Conservation (phyloP, 1,284 basidiomycete genomes). For the Trametes pubescens region DNA sequence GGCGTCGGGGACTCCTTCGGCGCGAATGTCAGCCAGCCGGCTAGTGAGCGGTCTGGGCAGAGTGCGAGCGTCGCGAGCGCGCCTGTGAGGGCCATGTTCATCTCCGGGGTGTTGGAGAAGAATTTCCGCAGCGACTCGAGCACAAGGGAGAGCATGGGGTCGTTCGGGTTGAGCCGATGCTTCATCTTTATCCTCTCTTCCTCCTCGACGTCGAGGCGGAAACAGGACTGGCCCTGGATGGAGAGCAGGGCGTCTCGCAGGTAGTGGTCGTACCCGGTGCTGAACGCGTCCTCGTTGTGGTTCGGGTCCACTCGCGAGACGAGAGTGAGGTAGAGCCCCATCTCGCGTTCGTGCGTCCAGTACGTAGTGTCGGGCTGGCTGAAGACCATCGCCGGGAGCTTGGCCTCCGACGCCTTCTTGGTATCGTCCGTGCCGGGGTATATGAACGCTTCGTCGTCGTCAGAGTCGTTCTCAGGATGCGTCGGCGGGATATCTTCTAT, state of each 20-base stretch:
- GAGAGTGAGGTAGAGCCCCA: constrained; percentile 82
- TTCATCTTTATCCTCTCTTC: constrained; percentile 57
- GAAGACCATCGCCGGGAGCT: constrained; percentile 47
- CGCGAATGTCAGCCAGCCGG: constrained; percentile 87
- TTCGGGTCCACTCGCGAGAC: constrained; percentile 83
- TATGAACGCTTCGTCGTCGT: constrained; percentile 71
- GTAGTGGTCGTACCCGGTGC: constrained; percentile 88
- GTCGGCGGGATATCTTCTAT: constrained; percentile 24
- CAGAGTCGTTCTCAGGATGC: constrained; percentile 47
- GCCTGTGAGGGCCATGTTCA: constrained; percentile 90
- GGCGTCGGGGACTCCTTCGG: constrained; percentile 45
- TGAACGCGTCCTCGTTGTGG: constrained; percentile 77
- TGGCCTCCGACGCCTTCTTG: constrained; percentile 26
- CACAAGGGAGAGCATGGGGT: constrained; percentile 77
- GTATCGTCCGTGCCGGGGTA: constrained; percentile 63
- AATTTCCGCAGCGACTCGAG: constrained; percentile 79
- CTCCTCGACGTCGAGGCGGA: constrained; percentile 52
- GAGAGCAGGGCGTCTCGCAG: constrained; percentile 79
- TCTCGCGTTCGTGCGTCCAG: constrained; percentile 82
- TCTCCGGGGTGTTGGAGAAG: constrained; percentile 86
- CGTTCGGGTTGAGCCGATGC: constrained; percentile 81
- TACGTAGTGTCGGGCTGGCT: constrained; percentile 74
- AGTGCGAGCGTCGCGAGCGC: constrained; percentile 80
- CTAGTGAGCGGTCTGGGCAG: constrained; percentile 86
- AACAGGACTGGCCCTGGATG: constrained; percentile 71